These are phyloP conservation scores for Dictyophora rubrovolvata DNA, from an alignment of 768 basidiomycete species.

Conservation along the genomic window DNA sequence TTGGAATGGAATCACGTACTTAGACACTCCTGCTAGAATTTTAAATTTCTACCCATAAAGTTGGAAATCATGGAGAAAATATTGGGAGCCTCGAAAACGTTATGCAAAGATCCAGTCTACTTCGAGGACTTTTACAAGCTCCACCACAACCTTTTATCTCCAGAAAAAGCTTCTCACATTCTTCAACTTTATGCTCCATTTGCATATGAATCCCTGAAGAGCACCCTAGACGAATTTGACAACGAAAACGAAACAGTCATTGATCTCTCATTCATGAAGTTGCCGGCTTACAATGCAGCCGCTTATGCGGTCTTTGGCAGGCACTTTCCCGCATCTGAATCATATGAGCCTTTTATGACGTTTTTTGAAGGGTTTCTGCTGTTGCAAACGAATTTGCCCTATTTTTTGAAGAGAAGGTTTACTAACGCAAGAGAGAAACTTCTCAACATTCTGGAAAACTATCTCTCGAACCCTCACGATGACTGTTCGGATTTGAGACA, in stretches of 20 bases:
- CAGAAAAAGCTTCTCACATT: conserved; percentile 8
- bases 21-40: conserved; percentile 6
- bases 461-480: neutral
- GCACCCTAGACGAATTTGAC: conserved; percentile 1
- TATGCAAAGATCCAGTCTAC: conserved; percentile 4
- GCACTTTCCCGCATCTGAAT: conserved; percentile 11
- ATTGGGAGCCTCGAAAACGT: conserved; percentile 8
- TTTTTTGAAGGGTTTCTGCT: conserved; percentile 17
- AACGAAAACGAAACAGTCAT: neutral
- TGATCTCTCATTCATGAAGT: conserved; percentile 11
- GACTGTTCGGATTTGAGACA: neutral
- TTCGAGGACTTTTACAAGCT: conserved; percentile 9
- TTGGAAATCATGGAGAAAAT: conserved; percentile 11
- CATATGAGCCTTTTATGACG: conserved; percentile 10
- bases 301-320: conserved; percentile 15
- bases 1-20: neutral
- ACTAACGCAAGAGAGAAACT: conserved; percentile 12
- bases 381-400: conserved; percentile 13
- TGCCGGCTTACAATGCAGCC: conserved; percentile 13
- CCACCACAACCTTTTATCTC: conserved; percentile 12
- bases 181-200: conserved; percentile 7
- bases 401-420: conserved; percentile 11
- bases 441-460: neutral
- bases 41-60: conserved; percentile 12
- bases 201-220: conserved; percentile 7